These are phyloP conservation scores for Tubosaeta brunneosetosa DNA, from an alignment of 768 basidiomycete genomes.

Conservation along the genomic window DNA sequence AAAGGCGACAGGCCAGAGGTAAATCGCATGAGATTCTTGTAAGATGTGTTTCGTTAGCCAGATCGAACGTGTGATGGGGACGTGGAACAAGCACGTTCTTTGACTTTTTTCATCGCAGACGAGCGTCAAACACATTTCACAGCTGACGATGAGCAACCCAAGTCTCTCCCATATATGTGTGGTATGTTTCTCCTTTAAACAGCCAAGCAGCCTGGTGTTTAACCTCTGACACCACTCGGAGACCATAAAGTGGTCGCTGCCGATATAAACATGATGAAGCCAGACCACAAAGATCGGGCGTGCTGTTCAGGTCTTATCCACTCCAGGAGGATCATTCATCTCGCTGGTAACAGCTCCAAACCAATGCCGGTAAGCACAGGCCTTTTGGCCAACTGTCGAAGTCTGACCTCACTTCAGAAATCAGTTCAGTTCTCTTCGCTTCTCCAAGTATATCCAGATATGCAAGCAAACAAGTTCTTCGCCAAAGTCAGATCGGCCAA, in stretches of 20 bases:
- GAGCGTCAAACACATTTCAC: neutral
- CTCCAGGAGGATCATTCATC: too few species aligned
- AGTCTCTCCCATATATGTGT: neutral
- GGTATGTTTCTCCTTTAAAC: neutral
- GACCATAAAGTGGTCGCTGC: too few species aligned
- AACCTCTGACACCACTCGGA: neutral
- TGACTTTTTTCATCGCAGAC: neutral
- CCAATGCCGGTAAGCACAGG: neutral
- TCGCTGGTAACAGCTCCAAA: too few species aligned
- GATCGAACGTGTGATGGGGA: neutral
- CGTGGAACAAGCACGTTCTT: neutral
- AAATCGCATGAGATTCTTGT: conserved; percentile 12
- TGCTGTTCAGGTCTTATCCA: too few species aligned
- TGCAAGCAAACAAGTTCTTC: neutral
- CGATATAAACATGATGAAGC: too few species aligned
- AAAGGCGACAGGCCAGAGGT: conserved; percentile 5
- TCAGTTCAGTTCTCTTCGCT: neutral
- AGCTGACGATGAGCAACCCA: neutral
- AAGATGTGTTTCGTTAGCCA: neutral
- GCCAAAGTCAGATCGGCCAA: conserved; percentile 6
- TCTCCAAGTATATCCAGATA: neutral
- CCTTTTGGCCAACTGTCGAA: neutral
- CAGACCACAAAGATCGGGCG: too few species aligned
- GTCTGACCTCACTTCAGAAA: neutral
- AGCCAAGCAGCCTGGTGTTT: neutral